These are phyloP conservation scores for Xerocomellus chrysenteron DNA, from an alignment of 768 basidiomycete genomes.

Conservation along the genomic window DNA sequence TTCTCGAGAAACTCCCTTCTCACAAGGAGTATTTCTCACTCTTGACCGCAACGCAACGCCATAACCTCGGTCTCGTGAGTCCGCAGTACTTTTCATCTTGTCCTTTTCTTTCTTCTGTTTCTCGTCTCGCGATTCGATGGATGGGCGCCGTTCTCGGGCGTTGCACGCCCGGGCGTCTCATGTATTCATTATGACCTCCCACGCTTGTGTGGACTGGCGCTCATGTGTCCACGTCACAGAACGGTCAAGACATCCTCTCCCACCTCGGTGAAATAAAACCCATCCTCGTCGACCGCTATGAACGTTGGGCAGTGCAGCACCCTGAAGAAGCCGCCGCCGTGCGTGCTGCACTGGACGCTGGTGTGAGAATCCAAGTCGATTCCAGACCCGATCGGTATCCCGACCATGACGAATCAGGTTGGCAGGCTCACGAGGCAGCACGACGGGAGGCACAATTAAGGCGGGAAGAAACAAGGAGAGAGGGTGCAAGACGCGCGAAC, in stretches of 20 bases:
- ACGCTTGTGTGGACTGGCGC: slow-evolving; percentile 4
- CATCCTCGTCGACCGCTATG: slow-evolving; percentile 59
- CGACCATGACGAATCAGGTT: slow-evolving; percentile 33
- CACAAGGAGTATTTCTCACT: slow-evolving; percentile 64
- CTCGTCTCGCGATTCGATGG: slow-evolving; percentile 5
- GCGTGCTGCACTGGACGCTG: slow-evolving; percentile 22
- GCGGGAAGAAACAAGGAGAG: slow-evolving; percentile 37
- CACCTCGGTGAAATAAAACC: slow-evolving; percentile 65
- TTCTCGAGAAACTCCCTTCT: slow-evolving; percentile 73
- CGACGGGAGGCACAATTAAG: slow-evolving; percentile 31
- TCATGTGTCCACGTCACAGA: slow-evolving; percentile 42
- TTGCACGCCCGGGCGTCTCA: not conserved
- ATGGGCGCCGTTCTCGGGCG: not conserved
- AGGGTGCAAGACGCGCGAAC: slow-evolving; percentile 32
- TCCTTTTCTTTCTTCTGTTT: not conserved
- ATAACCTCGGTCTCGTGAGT: slow-evolving; percentile 71
- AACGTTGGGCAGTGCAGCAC: slow-evolving; percentile 53
- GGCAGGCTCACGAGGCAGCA: slow-evolving; percentile 31
- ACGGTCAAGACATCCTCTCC: slow-evolving; percentile 73
- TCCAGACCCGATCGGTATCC: slow-evolving; percentile 25
- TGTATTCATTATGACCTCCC: not conserved
- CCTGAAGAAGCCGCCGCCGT: slow-evolving; percentile 35
- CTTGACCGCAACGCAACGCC: slow-evolving; percentile 56
- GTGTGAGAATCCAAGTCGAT: slow-evolving; percentile 22
- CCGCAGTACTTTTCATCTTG: slow-evolving; percentile 15